phyloP scores from a whole-genome alignment of 352 stramenopile genomes.

The Lagenidium giganteum region DNA sequence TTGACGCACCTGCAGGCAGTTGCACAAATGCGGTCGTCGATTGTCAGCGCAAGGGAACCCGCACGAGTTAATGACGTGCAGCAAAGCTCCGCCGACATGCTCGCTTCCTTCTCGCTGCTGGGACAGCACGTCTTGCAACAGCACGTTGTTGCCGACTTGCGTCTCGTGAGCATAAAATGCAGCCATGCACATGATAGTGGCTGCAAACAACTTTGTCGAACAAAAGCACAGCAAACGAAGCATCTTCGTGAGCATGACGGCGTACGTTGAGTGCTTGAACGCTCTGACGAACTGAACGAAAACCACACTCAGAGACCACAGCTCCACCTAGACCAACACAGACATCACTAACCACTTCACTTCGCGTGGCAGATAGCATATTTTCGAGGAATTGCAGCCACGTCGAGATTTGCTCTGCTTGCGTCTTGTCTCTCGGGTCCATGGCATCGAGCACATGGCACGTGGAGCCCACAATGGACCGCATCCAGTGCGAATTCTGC shows the following conservation, averaged over 20 bases:
- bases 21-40: conserved; percentile 35
- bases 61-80: conserved; percentile 81
- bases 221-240: conserved; percentile 41
- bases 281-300: conserved; percentile 26
- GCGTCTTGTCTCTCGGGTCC: conserved; percentile 25
- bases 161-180: conserved; percentile 53
- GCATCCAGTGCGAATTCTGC: conserved; percentile 35
- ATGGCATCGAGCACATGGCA: conserved; percentile 62
- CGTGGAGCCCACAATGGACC: conserved; percentile 66
- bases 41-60: conserved; percentile 49
- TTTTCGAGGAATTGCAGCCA: conserved; percentile 63
- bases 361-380: conserved; percentile 35
- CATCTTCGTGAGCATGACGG: conserved; percentile 56
- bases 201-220: conserved; percentile 65
- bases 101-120: conserved; percentile 46
- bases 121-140: conserved; percentile 45
- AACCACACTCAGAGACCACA: background rate
- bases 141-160: conserved; percentile 17
- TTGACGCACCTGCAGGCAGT: conserved; percentile 40
- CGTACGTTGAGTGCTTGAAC: conserved; percentile 50
- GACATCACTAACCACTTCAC: conserved; percentile 18
- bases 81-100: conserved; percentile 53
- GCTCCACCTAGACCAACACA: background rate
- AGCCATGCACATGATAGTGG: conserved; percentile 47
- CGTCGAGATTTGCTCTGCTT: conserved; percentile 44